These are phyloP conservation scores for Pleurotus ostreatus DNA, from an alignment of 768 basidiomycete genomes.

Conservation along the genomic window DNA sequence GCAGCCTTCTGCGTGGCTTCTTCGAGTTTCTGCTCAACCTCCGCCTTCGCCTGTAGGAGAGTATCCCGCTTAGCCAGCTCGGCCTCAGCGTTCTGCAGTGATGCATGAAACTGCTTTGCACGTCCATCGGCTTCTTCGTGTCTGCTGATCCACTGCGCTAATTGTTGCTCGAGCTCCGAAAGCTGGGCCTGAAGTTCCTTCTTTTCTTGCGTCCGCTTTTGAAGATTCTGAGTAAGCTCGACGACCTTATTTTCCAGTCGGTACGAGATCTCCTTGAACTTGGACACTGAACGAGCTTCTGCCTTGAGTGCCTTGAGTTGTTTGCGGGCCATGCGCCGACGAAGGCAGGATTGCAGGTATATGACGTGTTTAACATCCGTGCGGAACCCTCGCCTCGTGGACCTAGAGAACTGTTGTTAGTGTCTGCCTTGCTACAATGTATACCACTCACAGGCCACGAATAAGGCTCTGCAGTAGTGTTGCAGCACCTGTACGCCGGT, in stretches of 20 bases:
- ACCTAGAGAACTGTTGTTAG: conserved; percentile 27
- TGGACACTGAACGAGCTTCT: conserved; percentile 95
- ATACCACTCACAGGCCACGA: conserved; percentile 76
- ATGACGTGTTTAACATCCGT: conserved; percentile 70
- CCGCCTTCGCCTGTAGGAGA: conserved; percentile 69
- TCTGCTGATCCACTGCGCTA: conserved; percentile 79
- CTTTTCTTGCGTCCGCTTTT: conserved; percentile 87
- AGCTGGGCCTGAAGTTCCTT: conserved; percentile 80
- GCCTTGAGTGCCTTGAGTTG: conserved; percentile 80
- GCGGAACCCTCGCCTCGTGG: conserved; percentile 49
- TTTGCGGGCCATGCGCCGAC: conserved; percentile 82
- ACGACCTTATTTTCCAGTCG: conserved; percentile 98
- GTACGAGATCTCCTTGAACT: conserved; percentile 98
- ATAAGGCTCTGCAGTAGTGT: conserved; percentile 74
- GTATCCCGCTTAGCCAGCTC: conserved; percentile 72
- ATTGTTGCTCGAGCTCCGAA: conserved; percentile 75
- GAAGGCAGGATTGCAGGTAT: conserved; percentile 87
- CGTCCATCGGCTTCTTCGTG: conserved; percentile 84
- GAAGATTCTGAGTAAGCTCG: conserved; percentile 92
- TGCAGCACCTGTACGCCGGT: conserved; percentile 58
- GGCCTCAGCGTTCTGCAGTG: conserved; percentile 65
- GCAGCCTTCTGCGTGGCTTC: conserved; percentile 67
- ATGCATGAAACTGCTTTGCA: conserved; percentile 66
- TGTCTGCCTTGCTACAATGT: neutral
- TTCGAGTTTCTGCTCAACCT: conserved; percentile 76